Conservation (phyloP, 352 stramenopile species). For the Pythium phragmiticola region DNA sequence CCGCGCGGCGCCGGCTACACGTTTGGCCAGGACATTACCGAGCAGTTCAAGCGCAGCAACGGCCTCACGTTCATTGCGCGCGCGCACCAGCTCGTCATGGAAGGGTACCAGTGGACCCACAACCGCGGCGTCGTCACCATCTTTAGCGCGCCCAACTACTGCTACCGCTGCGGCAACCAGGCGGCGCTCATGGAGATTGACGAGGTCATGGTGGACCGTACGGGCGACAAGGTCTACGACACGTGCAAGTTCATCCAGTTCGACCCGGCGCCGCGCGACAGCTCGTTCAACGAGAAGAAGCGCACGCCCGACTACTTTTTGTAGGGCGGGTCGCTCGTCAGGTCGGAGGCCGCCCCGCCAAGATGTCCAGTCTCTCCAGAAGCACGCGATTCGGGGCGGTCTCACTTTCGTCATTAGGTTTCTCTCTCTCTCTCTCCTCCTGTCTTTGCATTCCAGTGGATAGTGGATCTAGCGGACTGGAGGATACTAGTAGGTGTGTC, state of each 20-base stretch:
- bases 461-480: background rate
- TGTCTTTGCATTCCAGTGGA: background rate
- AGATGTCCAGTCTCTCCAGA: no score
- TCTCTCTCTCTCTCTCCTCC: background rate
- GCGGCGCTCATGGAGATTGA: conserved; percentile 97
- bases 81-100: conserved; percentile 96
- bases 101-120: conserved; percentile 87
- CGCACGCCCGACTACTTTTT: conserved; percentile 92
- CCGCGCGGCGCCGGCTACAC: conserved; percentile 92
- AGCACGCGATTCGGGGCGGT: background rate
- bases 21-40: conserved; percentile 91
- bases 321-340: conserved; percentile 36
- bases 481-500: no score
- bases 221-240: conserved; percentile 88
- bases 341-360: background rate
- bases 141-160: conserved; percentile 99
- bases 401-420: background rate
- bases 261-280: conserved; percentile 87
- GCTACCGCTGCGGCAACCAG: conserved; percentile 98
- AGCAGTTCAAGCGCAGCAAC: conserved; percentile 95
- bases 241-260: conserved; percentile 94
- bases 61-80: conserved; percentile 91
- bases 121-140: conserved; percentile 98
- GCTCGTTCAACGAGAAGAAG: conserved; percentile 92
- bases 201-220: conserved; percentile 87